A percentile compares a stretch with the other conserved stretches of the same genome.
These are phyloP conservation scores for Pythium dissimile DNA, from an alignment of 352 stramenopile species.

Conservation along the genomic window DNA sequence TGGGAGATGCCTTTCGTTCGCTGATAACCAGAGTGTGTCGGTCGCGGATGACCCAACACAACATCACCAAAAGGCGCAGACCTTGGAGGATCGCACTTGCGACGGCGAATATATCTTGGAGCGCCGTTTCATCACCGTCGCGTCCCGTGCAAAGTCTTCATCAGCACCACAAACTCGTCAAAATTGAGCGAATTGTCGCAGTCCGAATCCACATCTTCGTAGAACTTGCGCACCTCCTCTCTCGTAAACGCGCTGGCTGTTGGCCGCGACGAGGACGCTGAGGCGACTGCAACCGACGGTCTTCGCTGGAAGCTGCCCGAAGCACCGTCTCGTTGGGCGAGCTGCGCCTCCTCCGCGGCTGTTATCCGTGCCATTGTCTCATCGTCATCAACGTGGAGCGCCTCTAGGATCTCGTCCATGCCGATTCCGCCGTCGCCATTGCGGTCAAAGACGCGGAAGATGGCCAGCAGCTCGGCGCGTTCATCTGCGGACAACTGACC, in stretches of 20 bases:
- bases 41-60: too few relatives aligned
- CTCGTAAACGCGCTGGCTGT: constrained; percentile 42
- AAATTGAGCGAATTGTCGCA: constrained; percentile 56
- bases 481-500: constrained; percentile 30
- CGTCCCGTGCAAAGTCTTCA: constrained; percentile 41
- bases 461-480: constrained; percentile 43
- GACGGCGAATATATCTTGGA: background rate
- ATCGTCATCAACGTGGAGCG: constrained; percentile 60
- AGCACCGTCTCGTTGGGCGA: constrained; percentile 3
- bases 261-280: background rate
- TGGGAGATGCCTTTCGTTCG: too few relatives aligned
- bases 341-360: constrained; percentile 29
- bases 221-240: constrained; percentile 53
- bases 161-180: constrained; percentile 63
- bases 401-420: constrained; percentile 73
- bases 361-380: constrained; percentile 47
- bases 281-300: background rate
- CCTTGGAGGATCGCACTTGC: background rate
- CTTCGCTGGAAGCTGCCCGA: background rate
- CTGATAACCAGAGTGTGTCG: too few relatives aligned
- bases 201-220: constrained; percentile 50
- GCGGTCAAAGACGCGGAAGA: constrained; percentile 73
- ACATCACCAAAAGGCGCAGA: too few relatives aligned
- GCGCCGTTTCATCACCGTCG: background rate
- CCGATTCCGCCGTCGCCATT: constrained; percentile 60